Evolutionary conservation across 129 eudicot genomes (phyloP).

Genomic region (Calendula officinalis): DNA sequence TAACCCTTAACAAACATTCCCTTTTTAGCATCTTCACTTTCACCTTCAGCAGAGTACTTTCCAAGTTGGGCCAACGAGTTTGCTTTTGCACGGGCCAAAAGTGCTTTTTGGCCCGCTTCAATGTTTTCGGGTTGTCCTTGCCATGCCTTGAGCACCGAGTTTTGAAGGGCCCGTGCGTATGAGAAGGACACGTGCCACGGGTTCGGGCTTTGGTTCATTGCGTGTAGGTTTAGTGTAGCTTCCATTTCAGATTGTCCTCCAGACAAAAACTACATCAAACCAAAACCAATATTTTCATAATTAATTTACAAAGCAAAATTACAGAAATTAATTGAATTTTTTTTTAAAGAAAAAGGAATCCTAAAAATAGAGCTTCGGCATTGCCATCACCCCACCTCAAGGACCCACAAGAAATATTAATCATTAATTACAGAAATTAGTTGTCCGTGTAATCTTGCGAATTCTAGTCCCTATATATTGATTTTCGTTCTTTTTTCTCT

Average conservation of each 20-base stretch:
- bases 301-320: neutral
- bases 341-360: neutral
- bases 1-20: constrained; percentile 93
- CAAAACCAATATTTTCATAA: constrained; percentile 15
- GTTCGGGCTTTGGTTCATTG: constrained; percentile 95
- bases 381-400: too few species aligned
- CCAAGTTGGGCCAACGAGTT: constrained; percentile 93
- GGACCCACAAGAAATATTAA: too few species aligned
- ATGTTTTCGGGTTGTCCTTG: constrained; percentile 80
- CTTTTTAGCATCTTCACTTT: constrained; percentile 77
- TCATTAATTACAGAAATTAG: too few species aligned
- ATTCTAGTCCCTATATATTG: too few species aligned
- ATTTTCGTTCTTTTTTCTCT: too few species aligned
- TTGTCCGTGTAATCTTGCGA: too few species aligned
- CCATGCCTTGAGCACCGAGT: constrained; percentile 87
- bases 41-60: constrained; percentile 87
- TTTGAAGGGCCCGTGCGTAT: constrained; percentile 88
- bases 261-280: constrained; percentile 64
- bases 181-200: constrained; percentile 94
- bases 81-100: constrained; percentile 80
- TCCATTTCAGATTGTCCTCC: constrained; percentile 95
- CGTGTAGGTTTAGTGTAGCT: constrained; percentile 77
- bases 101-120: constrained; percentile 78
- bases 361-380: too few species aligned
- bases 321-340: too few species aligned